phyloP scores from a whole-genome alignment of 805 yeast species.

The Torulaspora gathmanii region DNA sequence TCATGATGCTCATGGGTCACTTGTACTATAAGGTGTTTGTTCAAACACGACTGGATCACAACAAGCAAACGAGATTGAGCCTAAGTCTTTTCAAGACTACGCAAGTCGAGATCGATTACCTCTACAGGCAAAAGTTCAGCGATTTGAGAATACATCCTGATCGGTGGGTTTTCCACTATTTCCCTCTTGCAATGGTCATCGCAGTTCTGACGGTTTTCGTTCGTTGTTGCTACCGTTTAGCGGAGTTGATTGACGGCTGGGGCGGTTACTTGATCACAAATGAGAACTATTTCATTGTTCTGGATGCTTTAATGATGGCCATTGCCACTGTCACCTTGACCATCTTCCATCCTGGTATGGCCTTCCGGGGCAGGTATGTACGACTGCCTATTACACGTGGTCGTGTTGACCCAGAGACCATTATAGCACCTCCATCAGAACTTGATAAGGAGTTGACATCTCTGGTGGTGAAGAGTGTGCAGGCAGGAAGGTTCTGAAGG shows the following conservation, averaged over 20 bases:
- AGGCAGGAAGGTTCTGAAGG: neutral
- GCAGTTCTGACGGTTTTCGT: slow-evolving; percentile 53
- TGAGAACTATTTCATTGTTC: slow-evolving; percentile 53
- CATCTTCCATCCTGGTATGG: slow-evolving; percentile 59
- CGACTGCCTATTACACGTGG: slow-evolving; percentile 26
- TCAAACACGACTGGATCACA: slow-evolving; percentile 25
- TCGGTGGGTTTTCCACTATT: slow-evolving; percentile 38
- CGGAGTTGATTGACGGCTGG: slow-evolving; percentile 66
- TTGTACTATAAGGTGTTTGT: slow-evolving; percentile 43
- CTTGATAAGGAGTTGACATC: neutral
- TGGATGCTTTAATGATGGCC: slow-evolving; percentile 61
- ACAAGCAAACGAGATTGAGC: slow-evolving; percentile 16
- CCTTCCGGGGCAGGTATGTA: slow-evolving; percentile 38
- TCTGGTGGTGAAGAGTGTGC: neutral
- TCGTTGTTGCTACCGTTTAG: slow-evolving; percentile 68
- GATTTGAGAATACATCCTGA: slow-evolving; percentile 30
- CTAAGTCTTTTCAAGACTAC: slow-evolving; percentile 16
- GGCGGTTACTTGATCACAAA: slow-evolving; percentile 56
- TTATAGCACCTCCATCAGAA: slow-evolving; percentile 2
- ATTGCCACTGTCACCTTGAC: slow-evolving; percentile 46
- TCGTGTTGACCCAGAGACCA: slow-evolving; percentile 16
- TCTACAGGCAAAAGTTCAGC: slow-evolving; percentile 27
- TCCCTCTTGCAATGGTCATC: slow-evolving; percentile 43
- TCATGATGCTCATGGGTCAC: slow-evolving; percentile 46
- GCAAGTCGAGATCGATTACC: slow-evolving; percentile 22